Conservation (phyloP, 2,329 filamentous ascomycete species). For the Trichoderma brevicompactum region DNA sequence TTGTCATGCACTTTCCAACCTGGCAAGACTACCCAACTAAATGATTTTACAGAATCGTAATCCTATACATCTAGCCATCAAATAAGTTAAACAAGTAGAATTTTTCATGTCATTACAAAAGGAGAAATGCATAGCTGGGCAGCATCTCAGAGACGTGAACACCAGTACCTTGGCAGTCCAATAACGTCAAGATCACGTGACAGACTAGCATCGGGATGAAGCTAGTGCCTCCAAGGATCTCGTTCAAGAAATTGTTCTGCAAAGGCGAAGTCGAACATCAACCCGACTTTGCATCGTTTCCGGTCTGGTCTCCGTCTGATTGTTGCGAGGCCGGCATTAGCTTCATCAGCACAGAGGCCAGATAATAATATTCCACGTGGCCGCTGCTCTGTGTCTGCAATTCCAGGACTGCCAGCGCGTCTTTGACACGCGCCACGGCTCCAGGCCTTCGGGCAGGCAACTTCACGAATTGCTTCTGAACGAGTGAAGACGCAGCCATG, state of each 20-base stretch:
- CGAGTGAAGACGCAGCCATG: conserved; percentile 48
- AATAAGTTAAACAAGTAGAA: too few species aligned
- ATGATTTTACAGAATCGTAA: too few species aligned
- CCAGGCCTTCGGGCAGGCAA: conserved; percentile 39
- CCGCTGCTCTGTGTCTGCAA: conserved; percentile 12
- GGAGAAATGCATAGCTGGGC: too few species aligned
- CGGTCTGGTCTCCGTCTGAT: conserved; percentile 40
- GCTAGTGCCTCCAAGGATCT: conserved; percentile 32
- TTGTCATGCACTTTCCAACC: too few species aligned
- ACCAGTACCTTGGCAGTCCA: not conserved
- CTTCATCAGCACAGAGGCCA: conserved; percentile 33
- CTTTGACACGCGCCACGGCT: conserved; percentile 44
- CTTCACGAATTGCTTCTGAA: conserved; percentile 34
- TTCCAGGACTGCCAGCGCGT: conserved; percentile 38
- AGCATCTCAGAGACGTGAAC: too few species aligned
- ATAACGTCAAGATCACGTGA: conserved; percentile 36
- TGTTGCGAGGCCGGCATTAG: conserved; percentile 38
- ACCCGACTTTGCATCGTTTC: conserved; percentile 35
- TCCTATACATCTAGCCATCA: too few species aligned
- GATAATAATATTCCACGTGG: conserved; percentile 5
- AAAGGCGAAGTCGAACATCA: conserved; percentile 36
- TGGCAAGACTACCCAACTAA: too few species aligned
- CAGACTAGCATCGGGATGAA: conserved; percentile 12
- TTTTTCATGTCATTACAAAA: too few species aligned
- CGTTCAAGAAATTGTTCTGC: conserved; percentile 44